phyloP scores from a whole-genome alignment of 2,329 filamentous ascomycete genomes.

The Cordyceps tenuipes region DNA sequence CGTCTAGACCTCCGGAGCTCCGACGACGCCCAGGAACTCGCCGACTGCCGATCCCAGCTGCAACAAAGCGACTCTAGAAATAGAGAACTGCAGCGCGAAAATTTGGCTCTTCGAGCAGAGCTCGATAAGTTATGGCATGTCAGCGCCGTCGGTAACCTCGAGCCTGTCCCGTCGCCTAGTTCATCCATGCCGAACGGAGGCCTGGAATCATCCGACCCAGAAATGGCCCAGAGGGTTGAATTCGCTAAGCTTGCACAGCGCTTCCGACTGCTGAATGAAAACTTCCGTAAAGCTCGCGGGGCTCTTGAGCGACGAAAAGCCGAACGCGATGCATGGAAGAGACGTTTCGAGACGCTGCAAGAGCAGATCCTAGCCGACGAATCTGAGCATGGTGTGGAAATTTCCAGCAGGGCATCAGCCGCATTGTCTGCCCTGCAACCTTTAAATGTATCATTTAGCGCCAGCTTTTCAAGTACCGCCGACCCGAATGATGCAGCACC shows the following conservation, averaged over 20 bases:
- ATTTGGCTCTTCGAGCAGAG: slow-evolving; percentile 31
- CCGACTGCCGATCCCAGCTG: neutral
- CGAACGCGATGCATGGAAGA: slow-evolving; percentile 36
- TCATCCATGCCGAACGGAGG: slow-evolving; percentile 4
- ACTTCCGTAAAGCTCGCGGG: slow-evolving; percentile 33
- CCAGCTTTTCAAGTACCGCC: slow-evolving; percentile 6
- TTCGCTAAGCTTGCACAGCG: slow-evolving; percentile 31
- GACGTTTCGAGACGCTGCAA: slow-evolving; percentile 35
- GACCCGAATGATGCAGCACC: slow-evolving; percentile 10
- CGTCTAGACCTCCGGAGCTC: neutral
- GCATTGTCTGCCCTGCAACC: neutral
- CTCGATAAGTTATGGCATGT: slow-evolving; percentile 18
- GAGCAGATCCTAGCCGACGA: slow-evolving; percentile 36
- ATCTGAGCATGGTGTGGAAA: slow-evolving; percentile 25
- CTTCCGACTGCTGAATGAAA: slow-evolving; percentile 32
- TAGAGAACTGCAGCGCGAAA: slow-evolving; percentile 33
- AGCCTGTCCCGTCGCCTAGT: neutral
- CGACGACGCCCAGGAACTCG: neutral
- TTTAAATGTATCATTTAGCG: neutral
- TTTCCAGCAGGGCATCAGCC: slow-evolving; percentile 14
- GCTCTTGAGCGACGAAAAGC: slow-evolving; percentile 32
- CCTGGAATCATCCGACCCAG: slow-evolving; percentile 9
- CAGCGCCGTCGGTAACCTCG: neutral
- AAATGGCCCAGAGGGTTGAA: slow-evolving; percentile 22
- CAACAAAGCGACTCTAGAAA: neutral